Evolutionary conservation across 768 basidiomycete species (phyloP).

Genomic region (Leccinum fibrillosum): DNA sequence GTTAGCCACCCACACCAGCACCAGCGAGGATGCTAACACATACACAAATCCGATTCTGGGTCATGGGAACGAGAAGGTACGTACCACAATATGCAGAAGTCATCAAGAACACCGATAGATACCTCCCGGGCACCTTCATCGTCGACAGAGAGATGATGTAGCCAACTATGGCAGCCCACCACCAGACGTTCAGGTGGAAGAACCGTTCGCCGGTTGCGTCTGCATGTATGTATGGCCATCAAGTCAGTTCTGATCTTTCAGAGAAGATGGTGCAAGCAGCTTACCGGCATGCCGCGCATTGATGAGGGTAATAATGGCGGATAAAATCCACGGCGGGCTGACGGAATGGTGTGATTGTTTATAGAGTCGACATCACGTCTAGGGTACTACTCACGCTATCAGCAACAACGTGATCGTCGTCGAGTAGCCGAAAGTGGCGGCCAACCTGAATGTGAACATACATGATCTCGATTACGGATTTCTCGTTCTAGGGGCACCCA

Average conservation of each 20-base stretch:
- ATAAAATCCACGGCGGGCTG: background rate
- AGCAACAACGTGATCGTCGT: background rate
- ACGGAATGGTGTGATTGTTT: background rate
- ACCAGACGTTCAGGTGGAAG: background rate
- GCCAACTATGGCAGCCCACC: background rate
- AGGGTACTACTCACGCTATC: background rate
- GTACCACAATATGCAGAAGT: background rate
- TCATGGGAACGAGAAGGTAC: background rate
- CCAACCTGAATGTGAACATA: background rate
- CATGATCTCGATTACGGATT: background rate
- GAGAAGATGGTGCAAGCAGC: background rate
- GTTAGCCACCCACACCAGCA: background rate
- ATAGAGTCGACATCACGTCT: background rate
- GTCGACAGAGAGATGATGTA: background rate
- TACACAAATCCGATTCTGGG: background rate
- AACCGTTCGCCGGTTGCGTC: background rate
- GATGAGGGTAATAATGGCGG: background rate
- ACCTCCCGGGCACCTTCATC: background rate
- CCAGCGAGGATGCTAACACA: background rate
- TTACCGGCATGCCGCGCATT: background rate
- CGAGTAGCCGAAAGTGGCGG: background rate
- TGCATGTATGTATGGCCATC: background rate
- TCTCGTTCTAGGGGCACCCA: background rate
- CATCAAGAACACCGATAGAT: background rate
- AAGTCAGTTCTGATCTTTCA: background rate